Base-by-base conservation (phyloP, 2,329 filamentous ascomycete species). In the Dichotomopilus funicola region DNA sequence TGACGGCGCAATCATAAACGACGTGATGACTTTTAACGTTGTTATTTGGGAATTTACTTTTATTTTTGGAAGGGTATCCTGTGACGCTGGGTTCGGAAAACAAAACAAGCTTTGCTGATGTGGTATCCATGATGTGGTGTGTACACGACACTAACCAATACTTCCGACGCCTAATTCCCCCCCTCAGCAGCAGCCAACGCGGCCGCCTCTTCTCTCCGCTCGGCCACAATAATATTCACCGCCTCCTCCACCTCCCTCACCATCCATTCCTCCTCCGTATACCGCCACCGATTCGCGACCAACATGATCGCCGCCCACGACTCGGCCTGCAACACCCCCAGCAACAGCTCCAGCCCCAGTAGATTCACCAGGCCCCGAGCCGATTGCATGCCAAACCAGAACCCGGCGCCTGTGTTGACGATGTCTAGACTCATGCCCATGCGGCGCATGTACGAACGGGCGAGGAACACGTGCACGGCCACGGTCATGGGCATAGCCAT, bases 401-500 rank as follows among this genome's bases (percentile, higher is more conserved):
- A 40, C 68, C 70, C 9, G 69, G 59, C 1, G 0, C 46, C 53
- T 5, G 67, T 64, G 45, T 71, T 71, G n/a, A 82, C 73, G 6
- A 63, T 59, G 2, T 45, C 51, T 6, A 66, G 63, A 2, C 72
- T 62, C 38, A 76, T 61, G 1, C 74, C 74, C 52, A 69, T 37
- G 7, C 55, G 47, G 11, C 19, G 65, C 49, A 59, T 53, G 49
- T 60, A 77, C 27, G 70, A 64, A 40, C 73, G 70, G 2, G 77
- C 78, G 27, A 80, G 61, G 2, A 73, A 62, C 3, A 79, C 70
- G 19, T 79, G 66, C 2, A 72, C 71, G 8, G 73, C 65, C 0
- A 76, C 73, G 49, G 82, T 79, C 36, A 75, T 66, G 1, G 79
- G 78, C 11, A 72, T 69, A 36, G 76, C 68, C 1, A 77, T 34